Base-by-base conservation (phyloP, 177 flowering plant genomes). In the Tripterygium wilfordii region DNA sequence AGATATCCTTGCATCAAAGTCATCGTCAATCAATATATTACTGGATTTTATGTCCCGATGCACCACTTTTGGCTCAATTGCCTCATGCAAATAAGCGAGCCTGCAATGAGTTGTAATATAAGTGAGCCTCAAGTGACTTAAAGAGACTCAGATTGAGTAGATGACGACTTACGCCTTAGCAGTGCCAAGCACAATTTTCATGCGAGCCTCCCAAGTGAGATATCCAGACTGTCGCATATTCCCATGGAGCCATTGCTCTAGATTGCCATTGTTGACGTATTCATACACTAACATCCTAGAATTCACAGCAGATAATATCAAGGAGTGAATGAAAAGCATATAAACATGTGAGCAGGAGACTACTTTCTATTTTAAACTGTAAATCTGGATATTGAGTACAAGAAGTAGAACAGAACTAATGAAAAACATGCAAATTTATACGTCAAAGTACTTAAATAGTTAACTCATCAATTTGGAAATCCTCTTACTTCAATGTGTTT, bases 1-100 rank as follows among this genome's bases (percentile, higher is more conserved):
- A 56, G 85, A 79, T 47, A 79, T 55, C 64, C 71, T 79, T 6
- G 79, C 74, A 58, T 73, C 75, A 49, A 76, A 76, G 36, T 66
- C 74, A 21, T 79, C 77, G 50, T 79, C 79, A 40, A 79, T 69
- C 58, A 79, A 45, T 61, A 79, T 79, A 53, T 79, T 79, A 66
- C 85, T 76, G 3, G 85, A 70, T 56, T 79, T 75, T 51, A 76
- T 76, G 68, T 79, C 85, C 45, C 85, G 61, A 55, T 79, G 85
- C 50, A 79, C 76, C 13, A 79, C 79, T 51, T 80, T 75, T 25
- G 83, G 83, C 32, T 75, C 83, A 55, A 75, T 72, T 19, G 78
- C 78, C 53, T 75, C 83, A 38, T 75, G 83, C 63, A 75, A 53
- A 57, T 75, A 80, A 25, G 86, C 71, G 53, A 77, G 65, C 51